Base-by-base conservation (phyloP, 2,329 filamentous ascomycete species). In the Dendrostoma leiphaemia region DNA sequence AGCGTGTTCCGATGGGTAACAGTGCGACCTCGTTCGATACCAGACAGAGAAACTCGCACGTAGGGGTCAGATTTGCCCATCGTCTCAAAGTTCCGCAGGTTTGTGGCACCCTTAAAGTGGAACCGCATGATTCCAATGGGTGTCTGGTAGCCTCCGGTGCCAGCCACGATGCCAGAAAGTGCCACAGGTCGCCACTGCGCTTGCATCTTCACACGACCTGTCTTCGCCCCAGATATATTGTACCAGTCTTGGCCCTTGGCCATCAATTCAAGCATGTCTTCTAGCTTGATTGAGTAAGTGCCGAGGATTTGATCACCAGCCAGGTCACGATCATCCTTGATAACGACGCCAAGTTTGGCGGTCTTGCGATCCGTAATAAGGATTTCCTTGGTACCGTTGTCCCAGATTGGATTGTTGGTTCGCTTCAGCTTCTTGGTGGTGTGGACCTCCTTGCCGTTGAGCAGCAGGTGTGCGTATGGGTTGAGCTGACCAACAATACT, bases 51-150 rank as follows among this genome's bases (percentile, higher is more conserved):
- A 1, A 97, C 88, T 38, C 93, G 87, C 21, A 86, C 90, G 64
- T 99, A 99, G 0, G 94, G 91, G 70, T 99, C 95, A 1, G 94
- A 97, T 72, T 97, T 97, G 72, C 94, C 94, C 70, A 99, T 84
- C 2, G 91, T 90, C 72, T 99, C 94, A 50, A 97, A 81, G 69
- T 99, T 99, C 56, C 91, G 89, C 40, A 99, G 81, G 63, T 92
- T 84, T 47, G 80, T 83, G 28, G 91, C 94, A 64, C 83, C 86
- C 74, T 90, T 83, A 77, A 97, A 93, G 71, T 99, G 92, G 61
- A 99, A 79, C 59, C 94, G 87, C 85, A 97, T 90, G 21, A 99
- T 91, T 72, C 94, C 94, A 61, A 99, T 90, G 0, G 94, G 94
- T 2, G 90, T 93, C 56, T 95, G 80, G 69, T 99, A 99, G 53